Conservation (phyloP, 768 basidiomycete species). For the Podaxis sp. region DNA sequence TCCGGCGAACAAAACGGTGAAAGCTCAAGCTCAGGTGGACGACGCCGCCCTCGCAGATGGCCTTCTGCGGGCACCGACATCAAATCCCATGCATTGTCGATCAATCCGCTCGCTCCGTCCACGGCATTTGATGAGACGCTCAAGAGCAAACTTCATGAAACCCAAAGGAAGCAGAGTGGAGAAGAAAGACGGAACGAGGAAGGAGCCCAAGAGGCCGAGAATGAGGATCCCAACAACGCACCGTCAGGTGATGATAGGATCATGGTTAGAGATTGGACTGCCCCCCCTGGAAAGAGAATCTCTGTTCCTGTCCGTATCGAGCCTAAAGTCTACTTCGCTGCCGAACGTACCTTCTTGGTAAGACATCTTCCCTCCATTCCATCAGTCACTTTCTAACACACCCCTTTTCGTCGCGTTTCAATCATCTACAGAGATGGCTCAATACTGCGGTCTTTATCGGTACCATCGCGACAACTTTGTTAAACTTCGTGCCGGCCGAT, state of each 20-base stretch:
- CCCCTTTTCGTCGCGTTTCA: neutral
- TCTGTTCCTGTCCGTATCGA: constrained; percentile 95
- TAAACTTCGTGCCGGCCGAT: constrained; percentile 78
- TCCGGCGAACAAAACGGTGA: constrained; percentile 13
- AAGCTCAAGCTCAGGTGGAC: constrained; percentile 24
- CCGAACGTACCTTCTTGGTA: constrained; percentile 91
- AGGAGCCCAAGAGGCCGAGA: constrained; percentile 27
- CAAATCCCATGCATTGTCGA: constrained; percentile 49
- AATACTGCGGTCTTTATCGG: constrained; percentile 86
- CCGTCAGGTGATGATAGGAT: constrained; percentile 49
- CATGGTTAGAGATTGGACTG: constrained; percentile 66
- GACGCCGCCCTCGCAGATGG: constrained; percentile 26
- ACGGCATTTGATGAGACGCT: constrained; percentile 82
- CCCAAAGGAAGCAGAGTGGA: constrained; percentile 26
- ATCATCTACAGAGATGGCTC: constrained; percentile 74
- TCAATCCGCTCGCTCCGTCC: constrained; percentile 85
- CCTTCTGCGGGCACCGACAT: constrained; percentile 23
- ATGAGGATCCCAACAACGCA: constrained; percentile 31
- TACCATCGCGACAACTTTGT: constrained; percentile 83
- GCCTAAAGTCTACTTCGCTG: constrained; percentile 97
- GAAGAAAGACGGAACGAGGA: constrained; percentile 24
- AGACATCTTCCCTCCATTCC: constrained; percentile 28
- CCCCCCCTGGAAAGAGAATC: constrained; percentile 85
- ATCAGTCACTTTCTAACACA: constrained; percentile 7
- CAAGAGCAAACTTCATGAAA: constrained; percentile 55